Conservation (phyloP, 164 flowering plant genomes). For the Kingdonia uniflora region DNA sequence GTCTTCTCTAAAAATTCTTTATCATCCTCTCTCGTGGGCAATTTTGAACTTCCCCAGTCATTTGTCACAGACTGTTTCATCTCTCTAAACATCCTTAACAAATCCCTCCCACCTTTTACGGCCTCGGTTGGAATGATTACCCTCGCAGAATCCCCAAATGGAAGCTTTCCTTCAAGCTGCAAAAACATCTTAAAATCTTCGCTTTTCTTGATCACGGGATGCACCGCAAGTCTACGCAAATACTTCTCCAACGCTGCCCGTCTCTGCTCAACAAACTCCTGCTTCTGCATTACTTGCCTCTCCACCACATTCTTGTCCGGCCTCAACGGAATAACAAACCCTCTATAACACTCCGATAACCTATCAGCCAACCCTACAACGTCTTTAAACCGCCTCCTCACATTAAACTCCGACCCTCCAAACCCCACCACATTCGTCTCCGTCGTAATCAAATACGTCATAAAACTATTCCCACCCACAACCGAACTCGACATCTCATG, state of each 20-base stretch:
- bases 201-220: constrained; percentile 71
- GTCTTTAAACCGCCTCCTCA: constrained; percentile 69
- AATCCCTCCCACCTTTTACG: constrained; percentile 86
- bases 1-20: constrained; percentile 85
- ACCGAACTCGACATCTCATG: constrained; percentile 53
- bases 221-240: constrained; percentile 59
- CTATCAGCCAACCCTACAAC: constrained; percentile 79
- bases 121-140: too few species aligned
- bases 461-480: constrained; percentile 57
- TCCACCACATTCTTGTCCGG: constrained; percentile 96
- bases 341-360: constrained; percentile 63
- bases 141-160: constrained; percentile 64
- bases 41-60: constrained; percentile 79
- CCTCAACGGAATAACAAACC: constrained; percentile 70
- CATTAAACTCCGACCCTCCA: constrained; percentile 57
- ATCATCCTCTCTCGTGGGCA: constrained; percentile 71
- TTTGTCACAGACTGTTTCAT: constrained; percentile 76
- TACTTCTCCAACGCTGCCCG: constrained; percentile 88
- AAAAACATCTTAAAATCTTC: constrained; percentile 78
- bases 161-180: constrained; percentile 71
- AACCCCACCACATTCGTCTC: constrained; percentile 54
- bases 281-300: constrained; percentile 97
- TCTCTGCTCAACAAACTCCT: constrained; percentile 94
- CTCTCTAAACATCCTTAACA: constrained; percentile 78
- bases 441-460: constrained; percentile 68